Conservation (phyloP, 345 rosid species). For the Isatis tinctoria region DNA sequence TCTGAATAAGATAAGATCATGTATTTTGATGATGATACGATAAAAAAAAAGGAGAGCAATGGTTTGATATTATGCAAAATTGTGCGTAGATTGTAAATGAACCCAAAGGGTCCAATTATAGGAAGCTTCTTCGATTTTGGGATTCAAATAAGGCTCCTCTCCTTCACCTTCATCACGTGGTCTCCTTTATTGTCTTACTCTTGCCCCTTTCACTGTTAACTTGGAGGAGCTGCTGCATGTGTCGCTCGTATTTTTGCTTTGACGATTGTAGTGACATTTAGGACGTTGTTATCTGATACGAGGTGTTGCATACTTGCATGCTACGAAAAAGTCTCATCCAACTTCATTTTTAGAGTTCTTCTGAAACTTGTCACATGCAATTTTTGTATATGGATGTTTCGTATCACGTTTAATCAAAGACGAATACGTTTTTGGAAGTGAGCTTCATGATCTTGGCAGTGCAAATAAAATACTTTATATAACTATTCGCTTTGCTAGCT, state of each 20-base stretch:
- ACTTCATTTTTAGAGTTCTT: background rate
- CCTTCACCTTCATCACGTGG: background rate
- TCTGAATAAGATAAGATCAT: too few species aligned
- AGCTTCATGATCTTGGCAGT: background rate
- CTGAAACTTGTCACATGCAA: background rate
- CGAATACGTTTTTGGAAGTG: background rate
- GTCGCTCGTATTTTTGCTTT: background rate
- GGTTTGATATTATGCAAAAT: too few species aligned
- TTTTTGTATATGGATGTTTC: background rate
- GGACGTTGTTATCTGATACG: background rate
- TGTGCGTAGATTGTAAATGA: too few species aligned
- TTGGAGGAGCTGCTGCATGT: background rate
- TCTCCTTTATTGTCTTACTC: background rate
- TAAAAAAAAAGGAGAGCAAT: too few species aligned
- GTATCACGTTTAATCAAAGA: too few species aligned
- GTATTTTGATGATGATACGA: too few species aligned
- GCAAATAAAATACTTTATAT: too few species aligned
- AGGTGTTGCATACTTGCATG: background rate
- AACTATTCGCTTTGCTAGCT: background rate
- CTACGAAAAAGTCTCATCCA: background rate
- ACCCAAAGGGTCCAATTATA: too few species aligned
- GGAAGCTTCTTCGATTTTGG: too few species aligned
- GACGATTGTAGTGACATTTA: background rate
- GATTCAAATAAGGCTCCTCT: background rate
- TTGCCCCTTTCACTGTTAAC: background rate